Evolutionary conservation across 2,329 filamentous ascomycete species (phyloP).

Genomic region (Fusarium sp.): DNA sequence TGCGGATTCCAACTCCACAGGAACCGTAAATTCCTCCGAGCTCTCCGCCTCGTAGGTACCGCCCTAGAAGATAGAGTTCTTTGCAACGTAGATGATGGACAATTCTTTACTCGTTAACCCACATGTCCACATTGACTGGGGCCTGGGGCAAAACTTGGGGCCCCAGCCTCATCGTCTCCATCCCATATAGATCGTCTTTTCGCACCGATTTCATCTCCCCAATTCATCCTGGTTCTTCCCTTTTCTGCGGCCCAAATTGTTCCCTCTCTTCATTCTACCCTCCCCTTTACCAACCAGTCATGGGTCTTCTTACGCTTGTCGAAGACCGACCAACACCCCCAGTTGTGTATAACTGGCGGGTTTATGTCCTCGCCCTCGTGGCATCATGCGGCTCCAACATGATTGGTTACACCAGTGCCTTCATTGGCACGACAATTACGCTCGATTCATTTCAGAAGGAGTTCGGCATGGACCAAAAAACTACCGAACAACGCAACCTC

Average conservation of each 20-base stretch:
- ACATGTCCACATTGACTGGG: slow-evolving; percentile 16
- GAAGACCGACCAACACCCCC: slow-evolving; percentile 51
- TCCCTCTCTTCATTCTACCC: background rate
- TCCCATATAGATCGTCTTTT: background rate
- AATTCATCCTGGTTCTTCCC: background rate
- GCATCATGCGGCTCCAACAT: slow-evolving; percentile 54
- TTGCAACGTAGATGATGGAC: slow-evolving; percentile 16
- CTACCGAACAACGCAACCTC: slow-evolving; percentile 54
- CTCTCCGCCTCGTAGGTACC: background rate
- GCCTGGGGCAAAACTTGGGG: slow-evolving; percentile 12
- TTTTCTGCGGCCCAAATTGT: background rate
- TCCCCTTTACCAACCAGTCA: no score
- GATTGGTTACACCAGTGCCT: slow-evolving; percentile 62
- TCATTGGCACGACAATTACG: slow-evolving; percentile 74
- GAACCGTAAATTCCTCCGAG: slow-evolving; percentile 6
- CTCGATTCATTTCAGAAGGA: slow-evolving; percentile 70
- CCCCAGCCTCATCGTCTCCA: background rate
- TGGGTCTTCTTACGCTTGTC: slow-evolving; percentile 47
- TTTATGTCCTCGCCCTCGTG: slow-evolving; percentile 48
- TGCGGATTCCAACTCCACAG: slow-evolving; percentile 6
- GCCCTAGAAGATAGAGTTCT: slow-evolving; percentile 2
- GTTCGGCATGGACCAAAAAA: slow-evolving; percentile 64
- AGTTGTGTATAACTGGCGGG: slow-evolving; percentile 50
- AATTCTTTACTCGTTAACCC: slow-evolving; percentile 3
- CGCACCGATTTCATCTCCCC: background rate